Evolutionary conservation across 805 yeast species (phyloP).

Genomic region (Huiozyma naganishii): DNA sequence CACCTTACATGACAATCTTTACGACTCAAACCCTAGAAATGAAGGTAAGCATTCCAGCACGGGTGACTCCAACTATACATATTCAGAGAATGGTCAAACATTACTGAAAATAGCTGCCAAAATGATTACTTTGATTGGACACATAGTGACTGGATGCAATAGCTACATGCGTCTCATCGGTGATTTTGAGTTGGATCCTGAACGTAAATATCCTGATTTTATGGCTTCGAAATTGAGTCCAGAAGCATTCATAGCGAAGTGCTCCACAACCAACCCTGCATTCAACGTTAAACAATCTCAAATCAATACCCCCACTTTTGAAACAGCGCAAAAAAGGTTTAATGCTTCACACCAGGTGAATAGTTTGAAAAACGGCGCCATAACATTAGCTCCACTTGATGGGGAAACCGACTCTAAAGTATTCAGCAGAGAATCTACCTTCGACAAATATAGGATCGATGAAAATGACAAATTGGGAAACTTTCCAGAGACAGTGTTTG

Average conservation of each 20-base stretch:
- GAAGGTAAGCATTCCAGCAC: slow-evolving; percentile 17
- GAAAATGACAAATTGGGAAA: slow-evolving; percentile 8
- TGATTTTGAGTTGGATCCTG: slow-evolving; percentile 50
- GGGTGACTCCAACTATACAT: slow-evolving; percentile 34
- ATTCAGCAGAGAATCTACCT: slow-evolving; percentile 29
- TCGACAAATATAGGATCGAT: slow-evolving; percentile 27
- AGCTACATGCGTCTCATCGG: slow-evolving; percentile 46
- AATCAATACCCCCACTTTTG: slow-evolving; percentile 2
- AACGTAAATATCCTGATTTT: slow-evolving; percentile 60
- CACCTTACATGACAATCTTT: slow-evolving; percentile 34
- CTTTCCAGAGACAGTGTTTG: neutral
- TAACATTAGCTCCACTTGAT: neutral
- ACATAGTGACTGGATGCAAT: slow-evolving; percentile 40
- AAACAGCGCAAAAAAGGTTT: neutral
- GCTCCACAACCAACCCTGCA: slow-evolving; percentile 49
- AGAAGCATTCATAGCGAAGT: slow-evolving; percentile 45
- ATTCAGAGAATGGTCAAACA: slow-evolving; percentile 57
- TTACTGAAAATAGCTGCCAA: slow-evolving; percentile 49
- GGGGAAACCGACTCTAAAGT: slow-evolving; percentile 15
- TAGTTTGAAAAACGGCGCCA: neutral
- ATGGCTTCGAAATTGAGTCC: slow-evolving; percentile 46
- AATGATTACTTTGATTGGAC: slow-evolving; percentile 45
- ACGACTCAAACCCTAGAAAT: slow-evolving; percentile 1
- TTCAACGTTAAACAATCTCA: slow-evolving; percentile 3
- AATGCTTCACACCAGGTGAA: neutral